Evolutionary conservation across 2,329 filamentous ascomycete species (phyloP).

Genomic region (Epichloe hybrida): DNA sequence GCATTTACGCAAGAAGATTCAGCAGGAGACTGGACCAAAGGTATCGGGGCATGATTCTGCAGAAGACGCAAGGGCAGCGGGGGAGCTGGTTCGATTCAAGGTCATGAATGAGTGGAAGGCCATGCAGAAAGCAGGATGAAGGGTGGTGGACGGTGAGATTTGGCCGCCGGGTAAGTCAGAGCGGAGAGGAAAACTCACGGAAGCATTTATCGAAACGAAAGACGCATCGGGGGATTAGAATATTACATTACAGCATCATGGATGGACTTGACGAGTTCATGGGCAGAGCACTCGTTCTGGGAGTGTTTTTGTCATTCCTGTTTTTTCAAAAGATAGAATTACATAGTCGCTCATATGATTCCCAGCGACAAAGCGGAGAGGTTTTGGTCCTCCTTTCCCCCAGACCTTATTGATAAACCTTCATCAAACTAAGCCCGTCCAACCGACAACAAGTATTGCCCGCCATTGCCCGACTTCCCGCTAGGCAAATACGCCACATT

Average conservation of each 20-base stretch:
- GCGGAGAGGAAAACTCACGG: conserved; percentile 17
- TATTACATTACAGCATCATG: background rate
- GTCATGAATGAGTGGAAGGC: conserved; percentile 56
- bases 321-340: conserved; percentile 19
- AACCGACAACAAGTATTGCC: conserved; percentile 41
- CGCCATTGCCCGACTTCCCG: conserved; percentile 47
- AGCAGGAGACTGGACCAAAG: conserved; percentile 44
- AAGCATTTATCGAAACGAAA: conserved; percentile 23
- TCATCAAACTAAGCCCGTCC: conserved; percentile 23
- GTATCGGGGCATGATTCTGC: conserved; percentile 72
- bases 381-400: background rate
- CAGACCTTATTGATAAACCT: conserved; percentile 3
- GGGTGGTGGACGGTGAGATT: conserved; percentile 35
- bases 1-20: conserved; percentile 65
- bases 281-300: background rate
- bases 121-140: conserved; percentile 57
- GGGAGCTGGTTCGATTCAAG: conserved; percentile 66
- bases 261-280: background rate
- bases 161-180: conserved; percentile 21
- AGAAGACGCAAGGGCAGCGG: conserved; percentile 81
- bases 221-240: background rate
- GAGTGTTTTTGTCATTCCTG: background rate
- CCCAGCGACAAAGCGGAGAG: conserved; percentile 8
- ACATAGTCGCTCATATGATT: conserved; percentile 18
- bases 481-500: conserved; percentile 92